Conservation (phyloP, 495 filamentous ascomycete species). For the Saxophila tyrrhenica region DNA sequence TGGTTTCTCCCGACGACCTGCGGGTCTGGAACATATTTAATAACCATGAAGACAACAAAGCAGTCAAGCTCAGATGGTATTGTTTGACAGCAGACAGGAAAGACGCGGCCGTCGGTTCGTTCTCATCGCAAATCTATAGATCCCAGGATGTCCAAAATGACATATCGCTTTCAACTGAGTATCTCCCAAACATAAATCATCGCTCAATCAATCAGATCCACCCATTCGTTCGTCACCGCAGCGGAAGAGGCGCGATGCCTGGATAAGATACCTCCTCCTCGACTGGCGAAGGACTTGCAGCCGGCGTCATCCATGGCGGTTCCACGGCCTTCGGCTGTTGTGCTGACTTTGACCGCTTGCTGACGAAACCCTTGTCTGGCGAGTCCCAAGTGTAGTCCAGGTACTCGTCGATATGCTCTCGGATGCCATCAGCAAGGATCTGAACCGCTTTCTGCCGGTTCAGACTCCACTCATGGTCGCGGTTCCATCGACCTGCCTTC, state of each 20-base stretch:
- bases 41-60: no score
- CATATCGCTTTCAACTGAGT: no score
- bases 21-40: not conserved
- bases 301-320: constrained; percentile 21
- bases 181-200: not conserved
- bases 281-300: constrained; percentile 20
- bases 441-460: constrained; percentile 48
- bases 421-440: constrained; percentile 49
- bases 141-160: not conserved
- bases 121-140: not conserved
- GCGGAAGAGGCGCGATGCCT: not conserved
- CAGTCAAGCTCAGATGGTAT: no score
- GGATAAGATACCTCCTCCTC: constrained; percentile 15
- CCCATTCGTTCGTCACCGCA: constrained; percentile 3
- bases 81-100: no score
- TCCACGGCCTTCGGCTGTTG: not conserved
- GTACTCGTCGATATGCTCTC: constrained; percentile 55
- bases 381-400: constrained; percentile 65
- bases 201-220: no score
- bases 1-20: not conserved
- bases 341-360: constrained; percentile 25
- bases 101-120: no score
- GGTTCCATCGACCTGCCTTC: constrained; percentile 27
- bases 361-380: constrained; percentile 50
- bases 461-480: constrained; percentile 48